Evolutionary conservation across 73 alveolate species (phyloP).

Genomic region (Durusdinium trenchii): DNA sequence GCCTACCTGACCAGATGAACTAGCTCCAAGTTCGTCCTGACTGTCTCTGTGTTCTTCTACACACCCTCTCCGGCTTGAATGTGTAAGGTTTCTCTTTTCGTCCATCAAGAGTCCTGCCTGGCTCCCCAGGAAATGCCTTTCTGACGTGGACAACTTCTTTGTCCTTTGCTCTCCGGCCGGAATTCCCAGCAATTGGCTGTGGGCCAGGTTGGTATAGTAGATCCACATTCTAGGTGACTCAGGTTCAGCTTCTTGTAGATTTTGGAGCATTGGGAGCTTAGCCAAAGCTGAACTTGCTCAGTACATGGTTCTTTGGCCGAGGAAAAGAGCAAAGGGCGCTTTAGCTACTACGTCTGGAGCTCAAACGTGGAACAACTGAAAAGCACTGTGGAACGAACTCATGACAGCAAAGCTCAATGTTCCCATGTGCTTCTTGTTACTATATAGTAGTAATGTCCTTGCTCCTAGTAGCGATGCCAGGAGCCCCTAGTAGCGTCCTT

Average conservation of each 20-base stretch:
- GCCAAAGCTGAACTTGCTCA: not conserved
- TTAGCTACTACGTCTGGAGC: conserved; percentile 60
- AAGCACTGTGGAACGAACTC: too few relatives aligned
- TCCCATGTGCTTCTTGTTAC: too few relatives aligned
- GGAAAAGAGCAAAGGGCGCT: conserved; percentile 58
- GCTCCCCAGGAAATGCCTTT: conserved; percentile 37
- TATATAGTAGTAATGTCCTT: too few relatives aligned
- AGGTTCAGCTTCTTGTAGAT: not conserved
- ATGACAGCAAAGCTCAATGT: too few relatives aligned
- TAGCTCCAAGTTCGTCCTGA: too few relatives aligned
- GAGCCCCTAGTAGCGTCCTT: too few relatives aligned
- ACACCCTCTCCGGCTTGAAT: too few relatives aligned
- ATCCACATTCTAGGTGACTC: not conserved
- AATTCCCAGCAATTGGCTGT: not conserved
- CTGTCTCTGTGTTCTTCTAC: too few relatives aligned
- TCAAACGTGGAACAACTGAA: not conserved
- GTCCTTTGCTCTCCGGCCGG: conserved; percentile 69
- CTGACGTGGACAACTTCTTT: conserved; percentile 88
- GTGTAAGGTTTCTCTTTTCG: too few relatives aligned
- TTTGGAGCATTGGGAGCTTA: not conserved
- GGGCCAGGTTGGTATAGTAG: not conserved
- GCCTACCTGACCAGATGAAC: too few relatives aligned
- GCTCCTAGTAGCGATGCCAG: too few relatives aligned
- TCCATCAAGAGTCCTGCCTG: too few relatives aligned
- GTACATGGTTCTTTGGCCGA: not conserved